A percentile compares a stretch with the other conserved stretches of the same genome.
phyloP scores from a whole-genome alignment of 768 basidiomycete genomes.

The Hypholoma fasciculare region DNA sequence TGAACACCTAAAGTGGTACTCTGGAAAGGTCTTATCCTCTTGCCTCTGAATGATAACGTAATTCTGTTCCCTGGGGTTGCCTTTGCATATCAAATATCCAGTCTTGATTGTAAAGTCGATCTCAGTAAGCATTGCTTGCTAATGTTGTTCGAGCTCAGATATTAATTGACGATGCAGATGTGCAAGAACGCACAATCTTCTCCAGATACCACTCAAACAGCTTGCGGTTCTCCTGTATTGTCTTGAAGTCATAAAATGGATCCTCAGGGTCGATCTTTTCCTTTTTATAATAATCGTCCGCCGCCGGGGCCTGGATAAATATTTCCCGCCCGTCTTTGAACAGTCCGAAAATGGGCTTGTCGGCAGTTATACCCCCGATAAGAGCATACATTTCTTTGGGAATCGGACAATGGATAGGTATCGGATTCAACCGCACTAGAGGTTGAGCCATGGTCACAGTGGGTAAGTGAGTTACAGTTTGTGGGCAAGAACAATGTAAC shows the following conservation, averaged over 20 bases:
- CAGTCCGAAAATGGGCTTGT: background rate
- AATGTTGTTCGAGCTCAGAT: too few relatives aligned
- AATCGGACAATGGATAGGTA: background rate
- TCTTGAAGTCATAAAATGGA: background rate
- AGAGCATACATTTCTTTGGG: background rate
- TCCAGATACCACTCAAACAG: background rate
- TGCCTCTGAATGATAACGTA: too few relatives aligned
- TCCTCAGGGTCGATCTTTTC: background rate
- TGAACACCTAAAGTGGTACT: slow-evolving; percentile 27
- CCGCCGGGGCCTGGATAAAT: too few relatives aligned
- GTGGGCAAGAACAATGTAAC: too few relatives aligned
- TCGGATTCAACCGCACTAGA: background rate
- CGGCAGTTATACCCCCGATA: background rate
- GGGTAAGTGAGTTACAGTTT: background rate
- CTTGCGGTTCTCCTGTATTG: background rate
- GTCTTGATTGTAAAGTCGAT: too few relatives aligned
- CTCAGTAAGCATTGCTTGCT: too few relatives aligned
- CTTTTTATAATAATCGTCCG: too few relatives aligned
- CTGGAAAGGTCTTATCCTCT: slow-evolving; percentile 11
- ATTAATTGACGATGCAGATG: background rate
- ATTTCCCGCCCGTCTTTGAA: background rate
- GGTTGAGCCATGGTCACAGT: background rate
- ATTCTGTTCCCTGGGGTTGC: too few relatives aligned
- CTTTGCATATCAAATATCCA: background rate
- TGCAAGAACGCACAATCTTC: background rate